Evolutionary conservation across 257 asterid genomes (phyloP).

Genomic region (Cynanchum wilfordii): DNA sequence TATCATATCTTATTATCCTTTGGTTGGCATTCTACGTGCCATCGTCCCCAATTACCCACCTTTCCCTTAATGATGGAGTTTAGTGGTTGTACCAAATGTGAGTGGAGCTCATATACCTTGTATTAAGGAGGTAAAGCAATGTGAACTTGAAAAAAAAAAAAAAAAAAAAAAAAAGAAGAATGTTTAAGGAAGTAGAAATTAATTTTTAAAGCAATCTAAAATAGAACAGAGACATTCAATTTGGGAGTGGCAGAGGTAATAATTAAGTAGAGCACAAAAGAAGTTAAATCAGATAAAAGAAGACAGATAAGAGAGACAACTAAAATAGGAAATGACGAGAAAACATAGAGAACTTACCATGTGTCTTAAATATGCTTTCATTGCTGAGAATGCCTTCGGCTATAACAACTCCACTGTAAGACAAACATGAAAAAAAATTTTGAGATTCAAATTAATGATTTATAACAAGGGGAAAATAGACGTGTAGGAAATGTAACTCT

Average conservation of each 20-base stretch:
- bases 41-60: background rate
- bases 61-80: background rate
- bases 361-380: conserved; percentile 46
- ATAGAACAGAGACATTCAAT: background rate
- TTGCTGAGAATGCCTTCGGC: conserved; percentile 71
- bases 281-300: background rate
- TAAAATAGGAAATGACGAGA: background rate
- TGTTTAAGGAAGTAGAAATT: background rate
- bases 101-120: background rate
- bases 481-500: background rate
- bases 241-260: background rate
- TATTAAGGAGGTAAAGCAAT: background rate
- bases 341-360: conserved; percentile 43
- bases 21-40: background rate
- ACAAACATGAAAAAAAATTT: conserved; percentile 18
- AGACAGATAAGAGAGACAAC: background rate
- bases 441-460: background rate
- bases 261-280: background rate
- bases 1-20: background rate
- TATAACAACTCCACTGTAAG: conserved; percentile 89
- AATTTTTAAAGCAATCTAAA: background rate
- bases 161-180: no score
- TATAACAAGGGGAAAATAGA: background rate
- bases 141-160: no score
- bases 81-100: background rate